Conservation (phyloP, 2,329 filamentous ascomycete genomes). For the Penicillium rolfsii region DNA sequence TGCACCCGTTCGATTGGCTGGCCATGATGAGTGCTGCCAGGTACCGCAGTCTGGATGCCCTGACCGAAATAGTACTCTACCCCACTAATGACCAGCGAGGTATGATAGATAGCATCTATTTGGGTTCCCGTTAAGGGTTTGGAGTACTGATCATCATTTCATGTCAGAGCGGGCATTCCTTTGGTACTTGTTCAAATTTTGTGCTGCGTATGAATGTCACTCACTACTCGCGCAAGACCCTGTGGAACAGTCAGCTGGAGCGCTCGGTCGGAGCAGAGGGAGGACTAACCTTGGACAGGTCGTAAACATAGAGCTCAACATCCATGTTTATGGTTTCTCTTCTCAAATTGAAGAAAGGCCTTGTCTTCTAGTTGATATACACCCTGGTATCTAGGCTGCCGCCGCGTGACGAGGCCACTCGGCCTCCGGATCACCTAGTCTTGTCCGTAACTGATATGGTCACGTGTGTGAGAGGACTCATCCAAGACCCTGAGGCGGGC, state of each 20-base stretch:
- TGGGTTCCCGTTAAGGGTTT: conserved; percentile 64
- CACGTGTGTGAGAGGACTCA: too few relatives aligned
- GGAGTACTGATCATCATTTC: conserved; percentile 52
- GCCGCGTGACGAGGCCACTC: too few relatives aligned
- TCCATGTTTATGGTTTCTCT: conserved; percentile 59
- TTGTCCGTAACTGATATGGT: too few relatives aligned
- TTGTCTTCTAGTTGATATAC: conserved; percentile 13
- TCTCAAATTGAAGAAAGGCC: background rate
- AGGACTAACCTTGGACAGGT: conserved; percentile 63
- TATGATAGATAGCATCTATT: conserved; percentile 95
- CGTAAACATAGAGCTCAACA: conserved; percentile 76
- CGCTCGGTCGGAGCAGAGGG: background rate
- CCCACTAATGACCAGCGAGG: conserved; percentile 80
- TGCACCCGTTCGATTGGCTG: conserved; percentile 74
- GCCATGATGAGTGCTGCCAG: conserved; percentile 85
- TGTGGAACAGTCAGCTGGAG: conserved; percentile 35
- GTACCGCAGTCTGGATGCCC: conserved; percentile 77
- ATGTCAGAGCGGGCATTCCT: conserved; percentile 6
- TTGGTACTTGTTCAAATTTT: background rate
- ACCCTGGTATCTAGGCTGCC: too few relatives aligned
- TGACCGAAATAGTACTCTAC: conserved; percentile 90
- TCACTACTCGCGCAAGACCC: conserved; percentile 59
- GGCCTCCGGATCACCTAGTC: too few relatives aligned
- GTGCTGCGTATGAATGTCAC: conserved; percentile 13
- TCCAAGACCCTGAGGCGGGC: too few relatives aligned